Conservation (phyloP, 1,284 basidiomycete genomes). For the Cryptococcus sp. region DNA sequence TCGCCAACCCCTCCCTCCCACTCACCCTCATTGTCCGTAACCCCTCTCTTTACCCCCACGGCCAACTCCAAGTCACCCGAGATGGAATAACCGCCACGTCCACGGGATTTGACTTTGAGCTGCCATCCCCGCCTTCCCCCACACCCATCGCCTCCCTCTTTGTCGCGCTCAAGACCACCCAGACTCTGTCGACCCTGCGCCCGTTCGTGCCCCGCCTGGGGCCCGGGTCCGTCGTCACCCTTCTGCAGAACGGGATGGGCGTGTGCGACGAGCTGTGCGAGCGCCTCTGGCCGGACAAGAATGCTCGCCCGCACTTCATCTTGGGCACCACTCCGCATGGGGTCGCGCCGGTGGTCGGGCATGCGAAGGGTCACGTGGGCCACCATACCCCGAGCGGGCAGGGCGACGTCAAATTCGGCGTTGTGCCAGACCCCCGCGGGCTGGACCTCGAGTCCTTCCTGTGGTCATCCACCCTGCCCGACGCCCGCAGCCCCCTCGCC, state of each 20-base stretch:
- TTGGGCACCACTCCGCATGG: slow-evolving; percentile 81
- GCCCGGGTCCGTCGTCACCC: slow-evolving; percentile 71
- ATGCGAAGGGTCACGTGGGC: slow-evolving; percentile 50
- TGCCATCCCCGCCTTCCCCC: not conserved
- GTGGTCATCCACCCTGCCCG: slow-evolving; percentile 13
- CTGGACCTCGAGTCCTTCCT: slow-evolving; percentile 36
- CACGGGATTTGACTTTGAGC: slow-evolving; percentile 26
- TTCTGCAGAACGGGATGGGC: slow-evolving; percentile 89
- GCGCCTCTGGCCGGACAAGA: slow-evolving; percentile 68
- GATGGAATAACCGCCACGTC: slow-evolving; percentile 12
- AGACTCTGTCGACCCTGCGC: slow-evolving; percentile 61
- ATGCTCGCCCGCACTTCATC: slow-evolving; percentile 76
- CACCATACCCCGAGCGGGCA: slow-evolving; percentile 58
- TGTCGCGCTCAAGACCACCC: slow-evolving; percentile 74
- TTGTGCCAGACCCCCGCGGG: slow-evolving; percentile 66
- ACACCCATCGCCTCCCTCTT: slow-evolving; percentile 65
- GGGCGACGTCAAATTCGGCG: slow-evolving; percentile 72
- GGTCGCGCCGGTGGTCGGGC: slow-evolving; percentile 32
- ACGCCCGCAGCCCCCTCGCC: slow-evolving; percentile 19
- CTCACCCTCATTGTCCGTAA: slow-evolving; percentile 66
- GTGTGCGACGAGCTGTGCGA: slow-evolving; percentile 74
- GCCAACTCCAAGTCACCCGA: slow-evolving; percentile 12
- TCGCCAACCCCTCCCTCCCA: slow-evolving; percentile 54
- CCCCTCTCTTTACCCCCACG: slow-evolving; percentile 8
- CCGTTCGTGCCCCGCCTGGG: slow-evolving; percentile 64